Conservation (phyloP, 345 rosid species). For the Hypericum perforatum region DNA sequence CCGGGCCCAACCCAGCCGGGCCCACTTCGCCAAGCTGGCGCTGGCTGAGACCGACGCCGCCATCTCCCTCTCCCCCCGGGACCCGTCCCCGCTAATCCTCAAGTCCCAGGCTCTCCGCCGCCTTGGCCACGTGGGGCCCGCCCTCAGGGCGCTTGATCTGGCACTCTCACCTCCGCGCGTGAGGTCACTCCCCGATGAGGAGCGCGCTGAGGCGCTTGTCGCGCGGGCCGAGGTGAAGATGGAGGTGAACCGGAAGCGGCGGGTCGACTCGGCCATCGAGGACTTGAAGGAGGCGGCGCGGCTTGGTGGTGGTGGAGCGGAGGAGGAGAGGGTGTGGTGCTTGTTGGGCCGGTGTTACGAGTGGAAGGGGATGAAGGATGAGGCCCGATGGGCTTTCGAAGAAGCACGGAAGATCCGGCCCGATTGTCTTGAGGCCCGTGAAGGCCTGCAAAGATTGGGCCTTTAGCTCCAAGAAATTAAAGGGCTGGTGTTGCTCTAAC, state of each 20-base stretch:
- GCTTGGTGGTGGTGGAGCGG: slow-evolving; percentile 17
- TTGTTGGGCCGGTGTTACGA: slow-evolving; percentile 43
- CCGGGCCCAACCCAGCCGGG: slow-evolving; percentile 31
- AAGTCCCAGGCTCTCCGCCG: slow-evolving; percentile 42
- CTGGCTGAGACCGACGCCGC: slow-evolving; percentile 44
- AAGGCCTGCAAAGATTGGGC: slow-evolving; percentile 15
- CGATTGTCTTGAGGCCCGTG: slow-evolving; percentile 13
- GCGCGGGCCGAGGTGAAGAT: slow-evolving; percentile 53
- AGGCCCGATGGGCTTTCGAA: slow-evolving; percentile 23
- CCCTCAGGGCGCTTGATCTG: slow-evolving; percentile 44
- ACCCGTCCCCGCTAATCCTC: slow-evolving; percentile 45
- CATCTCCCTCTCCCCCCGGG: slow-evolving; percentile 38
- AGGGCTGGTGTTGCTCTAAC: background rate
- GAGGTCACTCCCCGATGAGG: slow-evolving; percentile 29
- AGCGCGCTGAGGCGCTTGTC: slow-evolving; percentile 41
- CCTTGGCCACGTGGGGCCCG: slow-evolving; percentile 42
- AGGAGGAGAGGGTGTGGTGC: slow-evolving; percentile 22
- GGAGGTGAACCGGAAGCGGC: slow-evolving; percentile 37
- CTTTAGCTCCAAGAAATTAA: too few relatives aligned
- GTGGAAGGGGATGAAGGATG: slow-evolving; percentile 24
- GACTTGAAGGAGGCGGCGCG: slow-evolving; percentile 41
- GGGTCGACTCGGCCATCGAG: slow-evolving; percentile 47
- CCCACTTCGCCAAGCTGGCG: slow-evolving; percentile 40
- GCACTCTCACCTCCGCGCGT: slow-evolving; percentile 42
- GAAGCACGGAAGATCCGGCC: slow-evolving; percentile 23